Base-by-base conservation (phyloP, 306 rosid genomes). In the Inga laurina region DNA sequence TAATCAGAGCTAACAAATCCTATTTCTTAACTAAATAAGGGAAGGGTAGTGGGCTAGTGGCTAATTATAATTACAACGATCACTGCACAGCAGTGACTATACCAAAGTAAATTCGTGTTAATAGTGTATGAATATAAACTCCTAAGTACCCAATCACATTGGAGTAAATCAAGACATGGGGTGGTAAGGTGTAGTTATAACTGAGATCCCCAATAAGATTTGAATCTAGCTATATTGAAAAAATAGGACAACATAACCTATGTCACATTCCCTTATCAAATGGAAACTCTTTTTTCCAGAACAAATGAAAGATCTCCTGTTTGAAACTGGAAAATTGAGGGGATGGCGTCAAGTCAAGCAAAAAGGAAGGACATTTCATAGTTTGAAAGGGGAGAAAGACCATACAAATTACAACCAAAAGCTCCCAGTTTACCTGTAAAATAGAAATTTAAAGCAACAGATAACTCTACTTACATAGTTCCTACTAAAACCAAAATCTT, bases 1-100 rank as follows among this genome's bases (percentile, higher is more conserved):
- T n/a, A n/a, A n/a, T n/a, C n/a, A n/a, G 70, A 1, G 30, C 43
- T 69, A 62, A 46, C 24, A 18, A 48, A 57, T 65, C 61, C 57
- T 72, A 65, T 49, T 66, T 54, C 51, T 32, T 64, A 62, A 61
- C 19, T 37, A 24, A 34, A 44, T 48, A 67, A 73, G 62, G 35
- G 32, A 61, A 66, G 48, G 46, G 32, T 15, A 24, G 52, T 69
- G 66, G n/a, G n/a, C 37, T 66, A 74, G n/a, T n/a, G n/a, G n/a
- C n/a, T n/a, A 73, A 77, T 62, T 27, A 46, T 43, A 74, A 21
- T 44, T 44, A 35, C 21, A 45, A 22, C n/a, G 44, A 32, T 59
- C 72, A 81, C 41, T 48, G 82, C 59, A 83, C 54, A 67, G 34
- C 77, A 65, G 30, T 82, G 79, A 39, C 67, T 14, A 78, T 54